Conservation (phyloP, 2,329 filamentous ascomycete species). For the Chaetomium sp. region DNA sequence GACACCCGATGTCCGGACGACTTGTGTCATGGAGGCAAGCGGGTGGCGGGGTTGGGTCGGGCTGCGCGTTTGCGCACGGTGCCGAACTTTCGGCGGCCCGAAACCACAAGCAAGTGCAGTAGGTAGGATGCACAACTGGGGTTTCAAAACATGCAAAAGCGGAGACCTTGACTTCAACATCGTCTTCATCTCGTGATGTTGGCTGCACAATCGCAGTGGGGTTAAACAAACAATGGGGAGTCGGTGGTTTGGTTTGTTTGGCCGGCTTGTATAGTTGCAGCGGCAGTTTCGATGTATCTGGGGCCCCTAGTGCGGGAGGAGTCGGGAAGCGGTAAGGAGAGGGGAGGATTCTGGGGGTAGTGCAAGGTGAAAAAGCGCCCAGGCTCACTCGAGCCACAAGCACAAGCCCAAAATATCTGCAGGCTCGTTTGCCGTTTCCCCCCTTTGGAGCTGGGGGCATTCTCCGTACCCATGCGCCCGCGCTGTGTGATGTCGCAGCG, state of each 20-base stretch:
- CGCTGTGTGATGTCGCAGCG: constrained; percentile 33
- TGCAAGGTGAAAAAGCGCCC: constrained; percentile 26
- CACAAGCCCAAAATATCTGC: constrained; percentile 29
- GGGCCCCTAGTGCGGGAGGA: constrained; percentile 18
- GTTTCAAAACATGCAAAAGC: constrained; percentile 19
- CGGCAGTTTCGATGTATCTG: constrained; percentile 16
- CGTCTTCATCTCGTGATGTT: constrained; percentile 33
- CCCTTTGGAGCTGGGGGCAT: constrained; percentile 1
- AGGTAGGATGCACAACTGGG: constrained; percentile 3
- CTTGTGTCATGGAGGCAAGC: constrained; percentile 10
- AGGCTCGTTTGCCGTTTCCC: background rate
- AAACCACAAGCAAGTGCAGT: constrained; percentile 5
- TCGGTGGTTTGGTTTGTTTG: constrained; percentile 19
- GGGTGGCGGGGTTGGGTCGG: constrained; percentile 32
- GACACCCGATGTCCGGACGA: constrained; percentile 16
- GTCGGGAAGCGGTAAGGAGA: constrained; percentile 29
- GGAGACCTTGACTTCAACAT: constrained; percentile 36
- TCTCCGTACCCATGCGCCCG: constrained; percentile 26
- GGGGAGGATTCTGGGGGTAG: constrained; percentile 18
- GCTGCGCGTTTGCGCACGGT: constrained; percentile 29
- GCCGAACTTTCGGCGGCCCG: constrained; percentile 35
- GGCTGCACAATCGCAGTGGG: constrained; percentile 24
- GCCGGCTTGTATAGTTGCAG: constrained; percentile 11
- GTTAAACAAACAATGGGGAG: constrained; percentile 8
- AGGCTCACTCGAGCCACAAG: constrained; percentile 33